Evolutionary conservation across 192 early-diverging fungal genomes (phyloP), one percentile per base, ranked within the genome.

Genomic region (Geosiphon pyriformis): DNA sequence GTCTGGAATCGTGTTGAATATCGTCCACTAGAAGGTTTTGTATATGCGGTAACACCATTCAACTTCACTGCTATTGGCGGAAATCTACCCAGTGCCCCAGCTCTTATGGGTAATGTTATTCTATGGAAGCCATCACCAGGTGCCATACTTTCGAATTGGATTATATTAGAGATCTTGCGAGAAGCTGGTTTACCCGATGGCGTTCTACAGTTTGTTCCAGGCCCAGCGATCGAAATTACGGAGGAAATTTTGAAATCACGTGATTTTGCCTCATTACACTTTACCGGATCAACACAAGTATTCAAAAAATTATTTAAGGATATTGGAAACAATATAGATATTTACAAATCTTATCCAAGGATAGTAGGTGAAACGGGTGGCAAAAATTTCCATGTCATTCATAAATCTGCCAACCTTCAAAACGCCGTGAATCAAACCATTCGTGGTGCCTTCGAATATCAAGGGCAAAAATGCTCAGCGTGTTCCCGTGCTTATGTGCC

Each of bases 51-150:
- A 69, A 94, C 94, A 29, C 96, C 96, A 23, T 98, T 98, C 85
- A 98, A 98, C 81, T 98, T 98, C 75, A 98, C 96, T 37, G 96
- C 96, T 61, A 98, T 98, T 74, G 96, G 93, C 69, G 94, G 89
- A 69, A 98, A 98, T 80, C 80, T 98, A 58, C 88, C 90, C 37
- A 82, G 83, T 67, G 94, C 94, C 2, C 94, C 96, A 4, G 96
- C 90, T 23, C 79, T 98, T 71, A 96, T 98, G 94, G 96, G 96
- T 53, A 98, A 96, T 79, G 92, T 94, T 30, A 90, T 94, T 29
- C 79, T 98, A 59, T 98, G 94, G 94, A 98, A 98, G 83, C 96
- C 96, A 7, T 92, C 94, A 46, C 86, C 89, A 42, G 78, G 82
- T 74, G 89, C 94, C 4, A 84, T 91, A 56, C 88, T 90, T 61